A percentile compares a stretch with the other conserved stretches of the same genome.
Conservation (phyloP, 371 early-diverging fungal genomes). For the Batkoa obscura region DNA sequence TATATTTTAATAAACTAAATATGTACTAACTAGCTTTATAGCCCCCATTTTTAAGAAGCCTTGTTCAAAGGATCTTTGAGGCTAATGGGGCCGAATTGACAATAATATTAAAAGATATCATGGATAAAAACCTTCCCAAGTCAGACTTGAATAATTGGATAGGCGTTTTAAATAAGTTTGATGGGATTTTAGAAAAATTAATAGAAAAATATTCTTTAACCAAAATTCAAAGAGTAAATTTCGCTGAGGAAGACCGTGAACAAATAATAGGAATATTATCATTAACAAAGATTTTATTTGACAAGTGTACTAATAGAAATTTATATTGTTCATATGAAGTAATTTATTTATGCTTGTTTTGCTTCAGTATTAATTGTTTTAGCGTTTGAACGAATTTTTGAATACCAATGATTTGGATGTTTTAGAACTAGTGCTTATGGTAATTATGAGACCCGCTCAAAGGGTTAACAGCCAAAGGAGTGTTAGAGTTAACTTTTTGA, state of each 20-base stretch:
- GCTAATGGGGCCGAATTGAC: neutral
- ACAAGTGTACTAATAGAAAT: constrained; percentile 85
- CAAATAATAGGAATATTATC: constrained; percentile 47
- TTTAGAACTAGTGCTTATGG: constrained; percentile 41
- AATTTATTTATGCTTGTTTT: constrained; percentile 7
- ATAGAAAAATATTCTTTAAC: constrained; percentile 39
- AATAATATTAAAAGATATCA: neutral
- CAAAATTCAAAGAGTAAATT: constrained; percentile 32
- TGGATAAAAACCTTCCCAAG: constrained; percentile 59
- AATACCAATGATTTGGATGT: constrained; percentile 53
- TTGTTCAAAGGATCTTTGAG: neutral
- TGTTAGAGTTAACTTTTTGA: constrained; percentile 33
- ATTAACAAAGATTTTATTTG: constrained; percentile 63
- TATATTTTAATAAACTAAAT: neutral
- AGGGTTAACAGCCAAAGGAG: constrained; percentile 50
- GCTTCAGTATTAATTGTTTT: constrained; percentile 4
- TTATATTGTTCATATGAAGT: constrained; percentile 87
- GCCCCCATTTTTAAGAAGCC: neutral
- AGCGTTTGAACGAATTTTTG: constrained; percentile 54
- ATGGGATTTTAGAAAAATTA: constrained; percentile 46
- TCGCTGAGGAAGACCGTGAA: constrained; percentile 26
- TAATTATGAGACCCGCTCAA: constrained; percentile 67
- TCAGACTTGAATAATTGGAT: constrained; percentile 92
- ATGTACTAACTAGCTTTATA: neutral
- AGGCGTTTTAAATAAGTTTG: constrained; percentile 79